A percentile compares a stretch with the other conserved stretches of the same genome.
These are phyloP conservation scores for Atalantia buxifolia DNA, from an alignment of 345 rosid species.

Conservation along the genomic window DNA sequence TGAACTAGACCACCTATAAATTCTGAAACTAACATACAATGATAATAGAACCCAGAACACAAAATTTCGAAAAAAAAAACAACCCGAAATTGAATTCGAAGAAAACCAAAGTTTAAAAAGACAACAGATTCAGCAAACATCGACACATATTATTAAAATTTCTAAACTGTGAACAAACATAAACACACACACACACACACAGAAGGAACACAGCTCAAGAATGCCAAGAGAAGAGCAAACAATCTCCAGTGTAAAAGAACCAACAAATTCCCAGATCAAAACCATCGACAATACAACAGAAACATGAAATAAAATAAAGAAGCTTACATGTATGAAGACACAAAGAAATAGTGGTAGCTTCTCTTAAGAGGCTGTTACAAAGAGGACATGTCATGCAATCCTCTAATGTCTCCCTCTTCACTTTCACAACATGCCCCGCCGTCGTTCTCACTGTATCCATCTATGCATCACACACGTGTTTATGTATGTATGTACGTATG, in stretches of 20 bases:
- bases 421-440: conserved; percentile 48
- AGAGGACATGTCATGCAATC: conserved; percentile 84
- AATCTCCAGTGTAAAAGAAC: not conserved
- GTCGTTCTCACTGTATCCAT: conserved; percentile 2
- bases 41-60: not conserved
- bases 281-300: not conserved
- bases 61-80: not conserved
- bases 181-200: no score
- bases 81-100: not conserved
- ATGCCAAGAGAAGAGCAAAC: not conserved
- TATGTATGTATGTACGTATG: not conserved
- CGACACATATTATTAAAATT: not conserved
- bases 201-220: not conserved
- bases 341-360: conserved; percentile 71
- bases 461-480: not conserved
- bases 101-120: not conserved
- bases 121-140: not conserved
- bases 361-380: conserved; percentile 53
- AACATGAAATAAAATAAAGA: not conserved
- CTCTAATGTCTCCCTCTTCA: conserved; percentile 45
- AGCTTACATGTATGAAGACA: conserved; percentile 81
- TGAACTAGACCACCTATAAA: not conserved
- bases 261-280: conserved; percentile 17
- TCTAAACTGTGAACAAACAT: not conserved
- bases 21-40: not conserved